These are phyloP conservation scores for Nadsonia fulvescens DNA, from an alignment of 805 yeast genomes.

Conservation along the genomic window DNA sequence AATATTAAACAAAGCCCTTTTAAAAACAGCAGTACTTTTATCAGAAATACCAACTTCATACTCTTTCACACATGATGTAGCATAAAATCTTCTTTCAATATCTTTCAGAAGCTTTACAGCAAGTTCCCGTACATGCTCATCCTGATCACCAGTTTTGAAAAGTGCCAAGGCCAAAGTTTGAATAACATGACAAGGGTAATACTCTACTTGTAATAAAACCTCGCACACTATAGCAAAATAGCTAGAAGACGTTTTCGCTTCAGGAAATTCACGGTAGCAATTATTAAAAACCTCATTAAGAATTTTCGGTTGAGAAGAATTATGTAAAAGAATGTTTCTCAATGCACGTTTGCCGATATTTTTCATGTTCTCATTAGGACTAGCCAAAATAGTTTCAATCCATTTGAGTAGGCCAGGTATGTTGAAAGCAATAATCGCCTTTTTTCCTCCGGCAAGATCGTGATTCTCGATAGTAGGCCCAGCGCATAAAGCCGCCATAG, in stretches of 20 bases:
- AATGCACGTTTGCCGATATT: slow-evolving; percentile 56
- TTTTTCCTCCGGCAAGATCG: slow-evolving; percentile 17
- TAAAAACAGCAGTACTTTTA: slow-evolving; percentile 65
- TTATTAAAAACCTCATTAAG: slow-evolving; percentile 46
- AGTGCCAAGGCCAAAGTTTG: slow-evolving; percentile 60
- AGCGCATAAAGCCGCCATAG: slow-evolving; percentile 68
- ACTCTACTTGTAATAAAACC: slow-evolving; percentile 33
- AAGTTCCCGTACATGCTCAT: slow-evolving; percentile 43
- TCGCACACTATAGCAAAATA: slow-evolving; percentile 60
- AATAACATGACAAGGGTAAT: slow-evolving; percentile 34
- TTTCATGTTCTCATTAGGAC: slow-evolving; percentile 39
- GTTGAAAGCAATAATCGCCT: slow-evolving; percentile 50
- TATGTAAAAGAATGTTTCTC: slow-evolving; percentile 42
- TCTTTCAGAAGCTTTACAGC: slow-evolving; percentile 57
- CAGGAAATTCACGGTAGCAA: slow-evolving; percentile 36
- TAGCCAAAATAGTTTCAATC: slow-evolving; percentile 53
- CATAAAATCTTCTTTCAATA: slow-evolving; percentile 43
- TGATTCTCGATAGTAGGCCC: slow-evolving; percentile 40
- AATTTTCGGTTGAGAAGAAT: slow-evolving; percentile 33
- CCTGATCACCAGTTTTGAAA: slow-evolving; percentile 63
- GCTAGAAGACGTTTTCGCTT: slow-evolving; percentile 35
- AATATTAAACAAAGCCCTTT: slow-evolving; percentile 65
- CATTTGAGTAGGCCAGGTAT: slow-evolving; percentile 51
- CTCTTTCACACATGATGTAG: slow-evolving; percentile 33
- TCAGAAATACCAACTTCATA: slow-evolving; percentile 59